These are phyloP conservation scores for Pseudopithomyces chartarum DNA, from an alignment of 2,329 filamentous ascomycete genomes.

Conservation along the genomic window DNA sequence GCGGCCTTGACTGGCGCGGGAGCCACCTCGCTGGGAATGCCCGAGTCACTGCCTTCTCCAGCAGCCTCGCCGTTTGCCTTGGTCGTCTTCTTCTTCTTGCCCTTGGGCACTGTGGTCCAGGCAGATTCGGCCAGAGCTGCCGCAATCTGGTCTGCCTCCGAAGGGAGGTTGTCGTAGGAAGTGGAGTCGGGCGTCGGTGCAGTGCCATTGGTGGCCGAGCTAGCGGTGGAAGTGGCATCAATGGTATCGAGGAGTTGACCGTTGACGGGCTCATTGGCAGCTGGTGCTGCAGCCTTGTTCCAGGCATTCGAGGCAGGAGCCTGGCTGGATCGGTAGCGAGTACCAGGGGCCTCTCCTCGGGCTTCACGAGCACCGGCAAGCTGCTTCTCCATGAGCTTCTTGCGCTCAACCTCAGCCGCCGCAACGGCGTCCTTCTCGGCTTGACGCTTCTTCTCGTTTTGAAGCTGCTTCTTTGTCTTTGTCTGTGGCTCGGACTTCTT, in stretches of 20 bases:
- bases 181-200: constrained; percentile 44
- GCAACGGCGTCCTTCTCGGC: constrained; percentile 75
- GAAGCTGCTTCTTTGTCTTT: constrained; percentile 93
- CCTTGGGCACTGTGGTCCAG: constrained; percentile 65
- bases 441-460: constrained; percentile 89
- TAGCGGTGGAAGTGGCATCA: constrained; percentile 49
- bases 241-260: constrained; percentile 57
- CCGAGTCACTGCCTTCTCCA: constrained; percentile 46
- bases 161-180: constrained; percentile 57
- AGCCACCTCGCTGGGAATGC: constrained; percentile 18
- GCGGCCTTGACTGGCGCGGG: constrained; percentile 27
- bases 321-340: constrained; percentile 63
- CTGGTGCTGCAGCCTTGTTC: constrained; percentile 44
- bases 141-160: constrained; percentile 66
- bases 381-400: constrained; percentile 79
- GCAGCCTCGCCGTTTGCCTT: constrained; percentile 48
- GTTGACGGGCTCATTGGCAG: constrained; percentile 24
- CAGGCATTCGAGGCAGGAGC: constrained; percentile 60
- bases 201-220: constrained; percentile 48
- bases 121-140: constrained; percentile 58
- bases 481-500: constrained; percentile 59
- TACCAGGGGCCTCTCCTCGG: constrained; percentile 82
- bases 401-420: constrained; percentile 78
- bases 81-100: constrained; percentile 62
- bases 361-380: constrained; percentile 79